These are phyloP conservation scores for Ceratocystis papillata DNA, from an alignment of 2,329 filamentous ascomycete species.

Conservation along the genomic window DNA sequence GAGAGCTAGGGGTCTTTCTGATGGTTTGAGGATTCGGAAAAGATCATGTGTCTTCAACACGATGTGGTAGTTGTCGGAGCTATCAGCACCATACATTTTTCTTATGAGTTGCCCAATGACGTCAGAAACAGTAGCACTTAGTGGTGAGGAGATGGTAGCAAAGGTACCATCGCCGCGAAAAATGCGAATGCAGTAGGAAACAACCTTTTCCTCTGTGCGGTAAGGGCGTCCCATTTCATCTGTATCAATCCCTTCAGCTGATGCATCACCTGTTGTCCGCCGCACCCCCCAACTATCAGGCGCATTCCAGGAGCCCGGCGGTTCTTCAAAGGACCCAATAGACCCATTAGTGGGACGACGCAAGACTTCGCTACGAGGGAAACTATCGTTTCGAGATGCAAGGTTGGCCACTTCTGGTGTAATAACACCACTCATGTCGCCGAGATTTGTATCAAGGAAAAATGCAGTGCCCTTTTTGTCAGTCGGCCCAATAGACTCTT, in stretches of 20 bases:
- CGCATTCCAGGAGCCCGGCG: conserved; percentile 68
- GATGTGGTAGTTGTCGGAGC: conserved; percentile 88
- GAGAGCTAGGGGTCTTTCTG: conserved; percentile 76
- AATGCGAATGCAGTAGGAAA: conserved; percentile 83
- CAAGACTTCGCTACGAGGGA: conserved; percentile 12
- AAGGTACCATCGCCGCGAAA: conserved; percentile 93
- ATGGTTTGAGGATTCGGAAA: conserved; percentile 64
- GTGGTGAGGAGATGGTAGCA: conserved; percentile 72
- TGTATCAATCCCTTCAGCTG: conserved; percentile 55
- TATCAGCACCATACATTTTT: conserved; percentile 86
- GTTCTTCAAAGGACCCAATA: conserved; percentile 27
- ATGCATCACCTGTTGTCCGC: conserved; percentile 53
- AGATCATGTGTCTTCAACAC: conserved; percentile 89
- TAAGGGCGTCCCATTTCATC: conserved; percentile 29
- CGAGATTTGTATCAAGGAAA: conserved; percentile 75
- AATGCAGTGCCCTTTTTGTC: conserved; percentile 55
- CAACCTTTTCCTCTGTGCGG: conserved; percentile 51
- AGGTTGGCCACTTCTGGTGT: conserved; percentile 5
- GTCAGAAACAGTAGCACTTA: conserved; percentile 77
- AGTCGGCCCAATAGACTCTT: conserved; percentile 50
- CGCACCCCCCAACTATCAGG: conserved; percentile 96
- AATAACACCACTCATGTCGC: conserved; percentile 65
- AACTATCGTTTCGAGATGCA: conserved; percentile 9
- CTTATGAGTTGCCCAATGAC: conserved; percentile 84
- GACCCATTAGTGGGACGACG: conserved; percentile 17